Evolutionary conservation across 2,329 filamentous ascomycete genomes (phyloP).

Genomic region (Trichoderma atroviride): DNA sequence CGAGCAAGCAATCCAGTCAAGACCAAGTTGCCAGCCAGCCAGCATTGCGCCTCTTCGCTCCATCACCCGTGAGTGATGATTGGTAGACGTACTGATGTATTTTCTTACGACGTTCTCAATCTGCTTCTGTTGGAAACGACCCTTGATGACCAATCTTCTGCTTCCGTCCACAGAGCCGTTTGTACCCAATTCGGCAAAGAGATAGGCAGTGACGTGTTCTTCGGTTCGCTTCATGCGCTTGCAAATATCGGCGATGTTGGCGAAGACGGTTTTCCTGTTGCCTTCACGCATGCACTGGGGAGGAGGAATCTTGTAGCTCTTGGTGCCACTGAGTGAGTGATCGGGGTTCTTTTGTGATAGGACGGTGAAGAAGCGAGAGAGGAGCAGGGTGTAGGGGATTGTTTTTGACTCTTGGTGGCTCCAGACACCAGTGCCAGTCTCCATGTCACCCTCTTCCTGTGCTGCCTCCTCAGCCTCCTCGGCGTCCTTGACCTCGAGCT

Average conservation of each 20-base stretch:
- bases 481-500: slow-evolving; percentile 67
- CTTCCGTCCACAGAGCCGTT: slow-evolving; percentile 92
- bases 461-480: slow-evolving; percentile 55
- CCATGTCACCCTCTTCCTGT: slow-evolving; percentile 72
- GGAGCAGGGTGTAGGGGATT: slow-evolving; percentile 83
- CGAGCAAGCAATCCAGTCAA: not conserved
- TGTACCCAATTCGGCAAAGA: slow-evolving; percentile 98
- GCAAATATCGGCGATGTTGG: slow-evolving; percentile 98
- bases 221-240: slow-evolving; percentile 99
- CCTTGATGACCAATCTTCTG: slow-evolving; percentile 95
- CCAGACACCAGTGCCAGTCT: slow-evolving; percentile 89
- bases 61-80: not conserved
- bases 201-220: slow-evolving; percentile 94
- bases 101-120: slow-evolving; percentile 95
- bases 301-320: slow-evolving; percentile 98
- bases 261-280: slow-evolving; percentile 99
- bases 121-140: slow-evolving; percentile 99
- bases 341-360: slow-evolving; percentile 97
- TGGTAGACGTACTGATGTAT: slow-evolving; percentile 75
- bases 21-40: not conserved
- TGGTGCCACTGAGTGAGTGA: slow-evolving; percentile 82
- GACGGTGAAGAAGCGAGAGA: slow-evolving; percentile 91
- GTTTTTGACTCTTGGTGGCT: slow-evolving; percentile 74
- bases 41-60: not conserved
- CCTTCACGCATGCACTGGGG: slow-evolving; percentile 99